Evolutionary conservation across 2,329 filamentous ascomycete species (phyloP).

Genomic region (Fusarium marasasianum): DNA sequence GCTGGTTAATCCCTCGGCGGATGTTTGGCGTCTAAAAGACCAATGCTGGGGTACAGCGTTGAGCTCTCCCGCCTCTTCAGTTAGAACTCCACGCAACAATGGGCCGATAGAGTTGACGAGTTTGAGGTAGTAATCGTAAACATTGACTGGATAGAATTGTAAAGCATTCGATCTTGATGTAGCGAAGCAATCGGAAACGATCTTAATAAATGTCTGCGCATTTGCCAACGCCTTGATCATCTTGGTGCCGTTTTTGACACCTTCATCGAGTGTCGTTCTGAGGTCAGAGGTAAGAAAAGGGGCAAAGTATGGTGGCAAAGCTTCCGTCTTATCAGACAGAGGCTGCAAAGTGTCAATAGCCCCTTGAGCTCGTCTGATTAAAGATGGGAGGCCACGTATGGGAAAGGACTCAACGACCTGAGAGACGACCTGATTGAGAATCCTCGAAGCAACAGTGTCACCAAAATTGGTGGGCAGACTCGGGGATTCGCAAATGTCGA

Average conservation of each 20-base stretch:
- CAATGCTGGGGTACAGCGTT: conserved; percentile 77
- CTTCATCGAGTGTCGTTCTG: conserved; percentile 45
- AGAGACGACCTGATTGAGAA: conserved; percentile 78
- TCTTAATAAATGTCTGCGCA: conserved; percentile 78
- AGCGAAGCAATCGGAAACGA: conserved; percentile 78
- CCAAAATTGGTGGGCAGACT: conserved; percentile 73
- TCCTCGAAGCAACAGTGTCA: conserved; percentile 72
- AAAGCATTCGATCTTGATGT: conserved; percentile 70
- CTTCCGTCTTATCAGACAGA: conserved; percentile 64
- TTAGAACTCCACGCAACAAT: conserved; percentile 81
- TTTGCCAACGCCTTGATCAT: conserved; percentile 82
- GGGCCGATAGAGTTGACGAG: conserved; percentile 80
- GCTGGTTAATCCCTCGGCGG: conserved; percentile 33
- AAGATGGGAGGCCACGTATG: conserved; percentile 81
- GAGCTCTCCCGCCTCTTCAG: conserved; percentile 82
- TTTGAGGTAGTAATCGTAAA: conserved; percentile 83
- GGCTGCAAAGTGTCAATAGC: conserved; percentile 74
- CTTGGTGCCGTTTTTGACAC: conserved; percentile 72
- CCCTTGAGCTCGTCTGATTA: conserved; percentile 77
- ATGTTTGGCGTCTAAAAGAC: conserved; percentile 53
- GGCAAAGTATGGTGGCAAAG: conserved; percentile 73
- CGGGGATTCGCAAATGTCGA: conserved; percentile 85
- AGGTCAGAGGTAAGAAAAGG: conserved; percentile 65
- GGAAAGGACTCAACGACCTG: conserved; percentile 83
- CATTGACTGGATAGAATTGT: conserved; percentile 79